A percentile compares a stretch with the other conserved stretches of the same genome.
Evolutionary conservation across 1,284 basidiomycete genomes (phyloP).

Genomic region (Naganishia sp.): DNA sequence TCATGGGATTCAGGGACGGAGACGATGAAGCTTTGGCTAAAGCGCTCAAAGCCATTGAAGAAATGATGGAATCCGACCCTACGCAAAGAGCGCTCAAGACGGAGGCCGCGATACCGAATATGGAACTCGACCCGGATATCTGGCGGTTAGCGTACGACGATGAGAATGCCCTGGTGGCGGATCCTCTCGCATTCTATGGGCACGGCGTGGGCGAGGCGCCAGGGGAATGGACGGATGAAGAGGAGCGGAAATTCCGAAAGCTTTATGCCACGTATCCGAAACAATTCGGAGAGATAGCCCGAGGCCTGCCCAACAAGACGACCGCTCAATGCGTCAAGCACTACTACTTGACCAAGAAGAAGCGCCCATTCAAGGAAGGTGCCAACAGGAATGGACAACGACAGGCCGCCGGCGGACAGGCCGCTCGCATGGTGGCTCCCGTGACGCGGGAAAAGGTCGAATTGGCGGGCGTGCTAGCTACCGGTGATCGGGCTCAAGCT

Average conservation of each 20-base stretch:
- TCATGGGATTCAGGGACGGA: slow-evolving; percentile 32
- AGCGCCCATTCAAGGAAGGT: slow-evolving; percentile 30
- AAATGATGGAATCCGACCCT: slow-evolving; percentile 34
- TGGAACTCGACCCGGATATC: slow-evolving; percentile 31
- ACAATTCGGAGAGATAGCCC: slow-evolving; percentile 33
- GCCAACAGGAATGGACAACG: slow-evolving; percentile 17
- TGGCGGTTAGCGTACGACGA: slow-evolving; percentile 29
- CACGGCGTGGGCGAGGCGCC: slow-evolving; percentile 16
- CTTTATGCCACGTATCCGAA: slow-evolving; percentile 33
- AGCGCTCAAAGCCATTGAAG: slow-evolving; percentile 27
- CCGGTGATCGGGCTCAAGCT: slow-evolving; percentile 8
- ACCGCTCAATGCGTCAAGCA: slow-evolving; percentile 33
- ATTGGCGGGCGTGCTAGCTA: slow-evolving; percentile 18
- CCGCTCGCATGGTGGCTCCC: slow-evolving; percentile 16
- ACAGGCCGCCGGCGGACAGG: slow-evolving; percentile 17
- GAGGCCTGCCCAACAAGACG: slow-evolving; percentile 25
- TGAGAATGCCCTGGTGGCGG: slow-evolving; percentile 26
- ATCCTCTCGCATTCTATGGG: slow-evolving; percentile 33
- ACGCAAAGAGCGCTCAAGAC: slow-evolving; percentile 33
- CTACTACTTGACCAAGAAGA: slow-evolving; percentile 35
- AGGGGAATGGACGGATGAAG: slow-evolving; percentile 28
- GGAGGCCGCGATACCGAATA: slow-evolving; percentile 34
- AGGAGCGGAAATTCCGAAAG: slow-evolving; percentile 32
- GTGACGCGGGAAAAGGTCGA: slow-evolving; percentile 15
- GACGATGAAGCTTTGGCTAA: slow-evolving; percentile 32